Evolutionary conservation across 78 protist genomes (phyloP).

Genomic region (Chrysochromulina tobinii): DNA sequence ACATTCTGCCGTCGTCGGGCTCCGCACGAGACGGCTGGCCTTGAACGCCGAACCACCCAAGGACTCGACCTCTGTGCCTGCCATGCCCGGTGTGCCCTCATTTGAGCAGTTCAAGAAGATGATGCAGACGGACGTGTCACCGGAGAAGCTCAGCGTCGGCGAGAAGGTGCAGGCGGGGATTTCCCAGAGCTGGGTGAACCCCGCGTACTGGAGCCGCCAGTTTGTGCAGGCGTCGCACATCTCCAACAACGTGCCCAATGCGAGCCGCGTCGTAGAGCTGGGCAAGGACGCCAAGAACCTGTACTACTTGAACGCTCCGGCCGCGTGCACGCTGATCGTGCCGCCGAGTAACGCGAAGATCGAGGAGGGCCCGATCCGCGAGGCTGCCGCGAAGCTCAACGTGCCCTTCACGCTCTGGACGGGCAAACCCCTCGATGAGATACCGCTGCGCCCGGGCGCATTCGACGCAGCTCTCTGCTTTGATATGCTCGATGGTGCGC

Average conservation of each 20-base stretch:
- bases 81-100: no score
- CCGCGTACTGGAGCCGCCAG: not conserved
- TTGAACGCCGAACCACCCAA: no score
- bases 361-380: not conserved
- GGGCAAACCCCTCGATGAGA: not conserved
- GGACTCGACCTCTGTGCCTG: no score
- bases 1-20: no score
- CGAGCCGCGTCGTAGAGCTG: not conserved
- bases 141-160: not conserved
- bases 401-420: not conserved
- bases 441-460: not conserved
- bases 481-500: not conserved
- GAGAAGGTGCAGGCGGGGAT: not conserved
- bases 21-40: no score
- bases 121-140: no score
- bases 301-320: not conserved
- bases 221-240: not conserved
- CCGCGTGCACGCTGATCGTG: not conserved
- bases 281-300: slow-evolving; percentile 15
- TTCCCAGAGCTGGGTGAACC: not conserved
- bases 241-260: not conserved
- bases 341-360: not conserved
- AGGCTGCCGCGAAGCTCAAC: not conserved
- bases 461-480: not conserved
- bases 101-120: no score